Evolutionary conservation across 1,284 basidiomycete genomes (phyloP), one percentile per base, ranked within the genome.

Genomic region (Anthracocystis walkeri): DNA sequence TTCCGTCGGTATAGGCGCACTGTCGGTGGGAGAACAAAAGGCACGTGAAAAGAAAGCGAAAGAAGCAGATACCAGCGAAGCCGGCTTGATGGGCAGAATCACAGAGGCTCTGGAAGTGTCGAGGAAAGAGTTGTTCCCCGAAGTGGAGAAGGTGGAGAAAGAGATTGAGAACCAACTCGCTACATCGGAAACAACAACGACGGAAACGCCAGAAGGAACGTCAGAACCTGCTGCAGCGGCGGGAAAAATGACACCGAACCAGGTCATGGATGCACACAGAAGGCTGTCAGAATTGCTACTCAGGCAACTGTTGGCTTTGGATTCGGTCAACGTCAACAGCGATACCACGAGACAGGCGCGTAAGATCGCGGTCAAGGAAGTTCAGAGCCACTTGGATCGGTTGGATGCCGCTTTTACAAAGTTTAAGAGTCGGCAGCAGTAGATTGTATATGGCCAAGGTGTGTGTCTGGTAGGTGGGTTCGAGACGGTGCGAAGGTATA

Each of bases 381-480:
- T 85, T 5, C 83, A 85, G 70, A n/a, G 48, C 16, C 72, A 78
- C 50, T 60, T 85, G 20, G 83, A 85, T 42, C 69, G 82, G n/a
- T 66, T 84, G 20, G 83, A 85, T 48, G 60, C 65, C 8, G 83
- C 82, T 1, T 83, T 77, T 74, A 46, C 58, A 12, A 42, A 23
- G 27, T 78, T 57, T 40, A 75, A 79, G 66, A 72, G 58, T 38
- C 59, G 56, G 50, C 61, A 51, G 29, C 12, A 48, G 45, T 20
- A 10, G 21, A 42, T n/a, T n/a, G n/a, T n/a, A n/a, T n/a, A n/a
- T n/a, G n/a, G n/a, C n/a, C n/a, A n/a, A 29, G 29, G 29, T 29
- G 29, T 4, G 29, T 29, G 29, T 29, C 29, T n/a, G n/a, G n/a
- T n/a, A n/a, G n/a, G n/a, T n/a, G n/a, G n/a, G n/a, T n/a, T n/a